Conservation (phyloP, 768 basidiomycete genomes). For the Termitomyces sp. region DNA sequence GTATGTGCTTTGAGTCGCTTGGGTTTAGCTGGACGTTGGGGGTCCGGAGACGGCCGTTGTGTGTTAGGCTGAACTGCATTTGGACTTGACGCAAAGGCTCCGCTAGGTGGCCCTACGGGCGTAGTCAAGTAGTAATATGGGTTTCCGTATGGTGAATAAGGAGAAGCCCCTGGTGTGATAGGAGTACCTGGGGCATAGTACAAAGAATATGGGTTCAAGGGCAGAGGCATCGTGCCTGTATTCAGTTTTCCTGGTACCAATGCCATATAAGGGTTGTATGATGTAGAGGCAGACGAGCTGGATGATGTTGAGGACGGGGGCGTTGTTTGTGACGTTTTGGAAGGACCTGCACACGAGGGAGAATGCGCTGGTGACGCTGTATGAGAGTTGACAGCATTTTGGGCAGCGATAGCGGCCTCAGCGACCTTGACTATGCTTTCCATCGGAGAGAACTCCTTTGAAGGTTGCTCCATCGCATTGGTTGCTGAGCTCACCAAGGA, state of each 20-base stretch:
- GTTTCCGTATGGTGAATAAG: slow-evolving; percentile 30
- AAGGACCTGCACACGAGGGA: slow-evolving; percentile 1
- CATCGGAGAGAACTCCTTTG: slow-evolving; percentile 19
- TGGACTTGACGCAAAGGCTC: slow-evolving; percentile 27
- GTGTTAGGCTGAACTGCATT: slow-evolving; percentile 19
- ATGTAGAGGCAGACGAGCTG: slow-evolving; percentile 14
- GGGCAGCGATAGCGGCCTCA: slow-evolving; percentile 30
- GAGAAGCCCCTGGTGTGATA: slow-evolving; percentile 29
- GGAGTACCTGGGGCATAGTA: slow-evolving; percentile 37
- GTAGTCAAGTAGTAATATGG: slow-evolving; percentile 39
- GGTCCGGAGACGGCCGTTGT: slow-evolving; percentile 23
- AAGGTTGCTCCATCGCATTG: neutral
- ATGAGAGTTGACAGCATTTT: slow-evolving; percentile 16
- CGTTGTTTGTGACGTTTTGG: neutral
- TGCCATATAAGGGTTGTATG: slow-evolving; percentile 20
- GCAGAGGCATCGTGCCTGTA: slow-evolving; percentile 11
- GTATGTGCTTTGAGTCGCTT: slow-evolving; percentile 79
- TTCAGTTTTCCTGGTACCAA: slow-evolving; percentile 14
- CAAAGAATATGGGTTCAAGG: slow-evolving; percentile 36
- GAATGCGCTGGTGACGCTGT: neutral
- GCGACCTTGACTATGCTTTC: slow-evolving; percentile 32
- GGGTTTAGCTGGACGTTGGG: slow-evolving; percentile 55
- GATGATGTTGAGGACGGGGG: slow-evolving; percentile 3
- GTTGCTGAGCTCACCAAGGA: slow-evolving; percentile 7
- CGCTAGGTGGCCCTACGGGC: slow-evolving; percentile 31